Conservation (phyloP, 257 asterid genomes). For the Primulina huaijiensis region DNA sequence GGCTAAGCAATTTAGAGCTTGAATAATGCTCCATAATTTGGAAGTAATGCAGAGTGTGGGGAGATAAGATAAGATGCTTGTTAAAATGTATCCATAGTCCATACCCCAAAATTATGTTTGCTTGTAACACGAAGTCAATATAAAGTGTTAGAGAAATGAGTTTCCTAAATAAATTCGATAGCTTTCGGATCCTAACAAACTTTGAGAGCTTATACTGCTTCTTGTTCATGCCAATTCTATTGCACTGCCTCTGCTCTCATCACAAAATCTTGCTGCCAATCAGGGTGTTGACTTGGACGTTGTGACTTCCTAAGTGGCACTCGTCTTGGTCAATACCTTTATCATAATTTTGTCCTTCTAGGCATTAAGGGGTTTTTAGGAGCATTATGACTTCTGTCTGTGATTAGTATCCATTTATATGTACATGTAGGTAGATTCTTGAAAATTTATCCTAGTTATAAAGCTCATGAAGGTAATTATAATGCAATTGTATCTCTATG, state of each 20-base stretch:
- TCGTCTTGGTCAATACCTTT: not conserved
- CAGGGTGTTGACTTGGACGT: not conserved
- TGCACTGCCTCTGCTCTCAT: not conserved
- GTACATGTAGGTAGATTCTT: not conserved
- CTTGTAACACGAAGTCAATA: not conserved
- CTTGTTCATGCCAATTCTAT: not conserved
- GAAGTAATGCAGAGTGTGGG: not conserved
- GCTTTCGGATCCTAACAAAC: not conserved
- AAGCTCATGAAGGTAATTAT: not conserved
- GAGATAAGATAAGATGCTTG: not conserved
- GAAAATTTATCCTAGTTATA: not conserved
- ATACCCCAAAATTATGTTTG: not conserved
- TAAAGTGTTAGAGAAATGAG: not conserved
- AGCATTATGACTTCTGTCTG: not conserved
- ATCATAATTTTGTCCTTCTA: not conserved
- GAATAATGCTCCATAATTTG: not conserved
- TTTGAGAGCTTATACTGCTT: not conserved
- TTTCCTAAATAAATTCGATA: no score
- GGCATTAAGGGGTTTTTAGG: not conserved
- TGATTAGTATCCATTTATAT: not conserved
- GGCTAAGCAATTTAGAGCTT: not conserved
- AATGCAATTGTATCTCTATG: constrained; percentile 7
- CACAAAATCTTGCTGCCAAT: not conserved
- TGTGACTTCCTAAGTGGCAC: not conserved
- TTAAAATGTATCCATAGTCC: no score